A percentile compares a stretch with the other conserved stretches of the same genome.
Conservation (phyloP, 495 filamentous ascomycete genomes). For the Immersiella caudata region DNA sequence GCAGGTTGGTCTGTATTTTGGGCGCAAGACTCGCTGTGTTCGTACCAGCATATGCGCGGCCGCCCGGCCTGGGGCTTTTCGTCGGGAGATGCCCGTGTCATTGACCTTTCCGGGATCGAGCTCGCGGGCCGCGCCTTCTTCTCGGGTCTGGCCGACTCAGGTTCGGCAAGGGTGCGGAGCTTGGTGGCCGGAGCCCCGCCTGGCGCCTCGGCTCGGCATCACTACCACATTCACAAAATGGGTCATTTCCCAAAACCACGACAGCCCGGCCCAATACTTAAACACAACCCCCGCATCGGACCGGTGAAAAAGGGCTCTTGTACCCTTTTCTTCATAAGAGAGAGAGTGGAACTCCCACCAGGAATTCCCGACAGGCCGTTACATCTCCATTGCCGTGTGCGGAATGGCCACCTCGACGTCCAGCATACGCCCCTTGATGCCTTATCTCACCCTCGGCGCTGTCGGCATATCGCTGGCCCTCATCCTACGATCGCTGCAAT, state of each 20-base stretch:
- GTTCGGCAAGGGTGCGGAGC: background rate
- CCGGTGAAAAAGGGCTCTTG: too few relatives aligned
- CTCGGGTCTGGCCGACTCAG: background rate
- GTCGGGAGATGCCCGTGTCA: background rate
- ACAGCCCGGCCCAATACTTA: background rate
- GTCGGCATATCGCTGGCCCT: conserved; percentile 28
- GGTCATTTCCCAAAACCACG: background rate
- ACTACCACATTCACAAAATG: background rate
- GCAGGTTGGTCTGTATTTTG: background rate
- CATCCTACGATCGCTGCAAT: conserved; percentile 14
- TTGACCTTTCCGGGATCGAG: background rate
- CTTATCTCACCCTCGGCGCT: conserved; percentile 28
- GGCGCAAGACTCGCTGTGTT: background rate
- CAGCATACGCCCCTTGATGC: conserved; percentile 4
- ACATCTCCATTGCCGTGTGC: background rate
- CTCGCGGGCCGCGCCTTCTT: background rate
- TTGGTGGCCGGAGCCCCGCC: background rate
- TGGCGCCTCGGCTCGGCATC: background rate
- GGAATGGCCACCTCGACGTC: conserved; percentile 25
- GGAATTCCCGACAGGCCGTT: background rate
- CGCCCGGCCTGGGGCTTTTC: background rate
- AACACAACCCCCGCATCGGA: background rate
- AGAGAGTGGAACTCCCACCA: background rate
- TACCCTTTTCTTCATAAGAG: too few relatives aligned
- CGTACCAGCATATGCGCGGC: background rate